Evolutionary conservation across 176 grass and related monocot species (phyloP).

Genomic region (Zoysia pacifica): DNA sequence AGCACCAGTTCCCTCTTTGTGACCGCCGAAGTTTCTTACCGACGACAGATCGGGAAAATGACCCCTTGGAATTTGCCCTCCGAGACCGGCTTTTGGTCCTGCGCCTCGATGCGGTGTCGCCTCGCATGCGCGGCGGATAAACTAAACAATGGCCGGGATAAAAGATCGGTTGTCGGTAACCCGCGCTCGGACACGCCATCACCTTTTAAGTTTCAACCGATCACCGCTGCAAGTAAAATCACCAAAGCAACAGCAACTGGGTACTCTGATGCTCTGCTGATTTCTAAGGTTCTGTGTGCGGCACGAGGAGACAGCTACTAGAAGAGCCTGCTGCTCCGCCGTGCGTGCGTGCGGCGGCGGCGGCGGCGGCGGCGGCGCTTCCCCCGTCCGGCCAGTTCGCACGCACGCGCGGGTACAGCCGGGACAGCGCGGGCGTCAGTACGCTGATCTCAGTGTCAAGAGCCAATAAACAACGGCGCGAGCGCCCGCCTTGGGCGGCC

Average conservation of each 20-base stretch:
- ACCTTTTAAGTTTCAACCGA: background rate
- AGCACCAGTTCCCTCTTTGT: too few relatives aligned
- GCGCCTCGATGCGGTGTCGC: constrained; percentile 31
- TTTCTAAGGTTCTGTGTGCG: too few relatives aligned
- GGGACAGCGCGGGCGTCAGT: background rate
- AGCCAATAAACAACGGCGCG: constrained; percentile 16
- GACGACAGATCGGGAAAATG: background rate
- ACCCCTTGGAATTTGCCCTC: background rate
- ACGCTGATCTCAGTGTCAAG: constrained; percentile 33
- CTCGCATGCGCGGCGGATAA: constrained; percentile 30
- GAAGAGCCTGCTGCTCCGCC: too few relatives aligned
- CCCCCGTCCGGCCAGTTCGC: background rate
- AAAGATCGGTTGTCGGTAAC: background rate
- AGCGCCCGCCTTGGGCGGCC: constrained; percentile 7
- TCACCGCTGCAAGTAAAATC: background rate
- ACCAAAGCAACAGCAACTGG: background rate
- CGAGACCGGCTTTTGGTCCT: background rate
- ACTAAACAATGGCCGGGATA: constrained; percentile 24
- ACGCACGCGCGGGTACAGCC: background rate
- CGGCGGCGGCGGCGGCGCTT: too few relatives aligned
- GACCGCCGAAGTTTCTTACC: background rate
- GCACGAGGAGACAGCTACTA: too few relatives aligned
- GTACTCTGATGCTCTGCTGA: too few relatives aligned
- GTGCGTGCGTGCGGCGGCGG: too few relatives aligned
- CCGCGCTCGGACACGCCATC: background rate